phyloP scores from a whole-genome alignment of 306 rosid species.

The Begonia loranthoides region DNA sequence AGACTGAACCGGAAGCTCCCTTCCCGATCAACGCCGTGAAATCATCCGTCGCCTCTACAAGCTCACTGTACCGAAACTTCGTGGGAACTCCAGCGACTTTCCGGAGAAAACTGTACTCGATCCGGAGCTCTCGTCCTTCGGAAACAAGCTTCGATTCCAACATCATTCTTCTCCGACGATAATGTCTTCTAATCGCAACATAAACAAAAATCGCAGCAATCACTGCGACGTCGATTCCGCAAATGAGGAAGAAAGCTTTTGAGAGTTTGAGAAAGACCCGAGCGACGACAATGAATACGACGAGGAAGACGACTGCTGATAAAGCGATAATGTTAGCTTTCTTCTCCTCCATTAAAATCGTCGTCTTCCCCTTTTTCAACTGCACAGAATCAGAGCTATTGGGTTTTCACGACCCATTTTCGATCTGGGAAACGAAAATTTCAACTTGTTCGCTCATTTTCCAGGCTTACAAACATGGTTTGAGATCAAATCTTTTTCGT shows the following conservation, averaged over 20 bases:
- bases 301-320: constrained; percentile 23
- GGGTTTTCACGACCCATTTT: too few species aligned
- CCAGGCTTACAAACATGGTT: too few species aligned
- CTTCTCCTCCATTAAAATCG: constrained; percentile 54
- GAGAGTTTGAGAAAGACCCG: constrained; percentile 37
- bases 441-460: too few species aligned
- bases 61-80: constrained; percentile 56
- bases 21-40: constrained; percentile 46
- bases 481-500: too few species aligned
- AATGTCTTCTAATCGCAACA: constrained; percentile 34
- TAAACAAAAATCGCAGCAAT: constrained; percentile 46
- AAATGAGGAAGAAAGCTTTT: constrained; percentile 50
- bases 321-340: constrained; percentile 32
- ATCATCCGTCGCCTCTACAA: constrained; percentile 69
- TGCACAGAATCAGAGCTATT: neutral
- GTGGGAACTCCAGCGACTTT: constrained; percentile 83
- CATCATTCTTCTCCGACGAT: constrained; percentile 27
- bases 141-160: constrained; percentile 37
- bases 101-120: constrained; percentile 77
- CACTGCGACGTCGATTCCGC: constrained; percentile 46
- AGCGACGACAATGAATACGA: constrained; percentile 31
- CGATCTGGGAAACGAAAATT: too few species aligned
- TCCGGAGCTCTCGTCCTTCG: constrained; percentile 75
- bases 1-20: constrained; percentile 72
- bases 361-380: neutral